A percentile compares a stretch with the other conserved stretches of the same genome.
Conservation (phyloP, 2,329 filamentous ascomycete species). For the Colletotrichum gigasporum region DNA sequence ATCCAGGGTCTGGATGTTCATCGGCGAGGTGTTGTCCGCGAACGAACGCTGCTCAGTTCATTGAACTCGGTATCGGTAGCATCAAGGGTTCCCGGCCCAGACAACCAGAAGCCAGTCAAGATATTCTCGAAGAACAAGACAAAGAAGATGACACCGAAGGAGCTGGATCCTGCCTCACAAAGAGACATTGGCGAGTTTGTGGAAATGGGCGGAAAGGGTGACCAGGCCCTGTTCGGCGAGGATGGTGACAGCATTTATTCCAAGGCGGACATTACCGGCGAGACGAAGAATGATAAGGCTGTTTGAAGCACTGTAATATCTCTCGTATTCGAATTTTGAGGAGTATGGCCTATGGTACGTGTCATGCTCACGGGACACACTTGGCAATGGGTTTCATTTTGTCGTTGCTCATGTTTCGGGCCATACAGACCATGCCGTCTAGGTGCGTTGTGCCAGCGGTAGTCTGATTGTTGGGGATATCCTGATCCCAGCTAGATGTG, state of each 20-base stretch:
- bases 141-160: conserved; percentile 53
- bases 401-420: neutral
- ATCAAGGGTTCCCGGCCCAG: conserved; percentile 57
- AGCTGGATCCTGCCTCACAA: conserved; percentile 73
- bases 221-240: conserved; percentile 78
- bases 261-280: conserved; percentile 46
- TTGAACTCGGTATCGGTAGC: conserved; percentile 77
- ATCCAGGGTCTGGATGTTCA: conserved; percentile 85
- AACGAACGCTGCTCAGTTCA: conserved; percentile 85
- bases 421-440: neutral
- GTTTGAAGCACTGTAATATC: neutral
- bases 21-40: conserved; percentile 79
- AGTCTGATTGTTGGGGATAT: no score
- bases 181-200: conserved; percentile 81
- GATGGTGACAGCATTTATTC: conserved; percentile 64
- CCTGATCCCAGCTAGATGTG: no score
- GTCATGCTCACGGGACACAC: neutral
- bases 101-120: conserved; percentile 67
- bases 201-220: conserved; percentile 85
- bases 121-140: conserved; percentile 77
- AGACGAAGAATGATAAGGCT: conserved; percentile 39
- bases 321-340: neutral
- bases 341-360: neutral
- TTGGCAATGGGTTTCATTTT: neutral
- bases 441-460: no score